Percentiles rank a stretch among this genome's conserved stretches.
Evolutionary conservation across 2,329 filamentous ascomycete genomes (phyloP).

Genomic region (Colletotrichum somersetense): DNA sequence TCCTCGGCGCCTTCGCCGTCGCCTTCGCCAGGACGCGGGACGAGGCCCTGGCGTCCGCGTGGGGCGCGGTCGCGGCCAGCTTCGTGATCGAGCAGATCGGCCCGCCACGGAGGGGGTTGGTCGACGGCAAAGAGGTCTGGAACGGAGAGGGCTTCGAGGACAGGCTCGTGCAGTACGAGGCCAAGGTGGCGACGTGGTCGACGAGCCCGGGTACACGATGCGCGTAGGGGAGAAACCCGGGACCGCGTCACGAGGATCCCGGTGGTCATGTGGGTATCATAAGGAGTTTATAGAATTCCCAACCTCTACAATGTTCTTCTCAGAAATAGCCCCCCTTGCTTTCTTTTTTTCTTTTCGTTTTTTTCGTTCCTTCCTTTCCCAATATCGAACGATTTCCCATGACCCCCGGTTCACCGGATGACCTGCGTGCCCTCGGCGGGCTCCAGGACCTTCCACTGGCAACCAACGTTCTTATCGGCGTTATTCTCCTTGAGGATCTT

Average conservation of each 20-base stretch:
- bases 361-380: background rate
- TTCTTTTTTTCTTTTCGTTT: too few relatives aligned
- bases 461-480: slow-evolving; percentile 75
- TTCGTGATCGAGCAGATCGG: slow-evolving; percentile 34
- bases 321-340: background rate
- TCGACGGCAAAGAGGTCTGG: slow-evolving; percentile 18
- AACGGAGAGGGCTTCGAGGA: slow-evolving; percentile 30
- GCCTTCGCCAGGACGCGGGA: slow-evolving; percentile 7
- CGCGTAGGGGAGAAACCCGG: too few relatives aligned
- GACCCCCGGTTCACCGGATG: slow-evolving; percentile 44
- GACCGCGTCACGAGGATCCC: background rate
- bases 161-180: slow-evolving; percentile 14
- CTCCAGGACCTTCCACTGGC: slow-evolving; percentile 88
- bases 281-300: slow-evolving; percentile 6
- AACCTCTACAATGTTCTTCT: background rate
- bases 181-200: background rate
- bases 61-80: slow-evolving; percentile 34
- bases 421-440: slow-evolving; percentile 80
- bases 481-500: slow-evolving; percentile 74
- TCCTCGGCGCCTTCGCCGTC: slow-evolving; percentile 23
- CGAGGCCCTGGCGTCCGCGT: slow-evolving; percentile 25
- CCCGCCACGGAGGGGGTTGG: slow-evolving; percentile 11
- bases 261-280: slow-evolving; percentile 15
- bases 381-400: background rate
- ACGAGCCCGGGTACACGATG: background rate